Conservation (phyloP, 257 asterid genomes). For the Capsicum rhomboideum region DNA sequence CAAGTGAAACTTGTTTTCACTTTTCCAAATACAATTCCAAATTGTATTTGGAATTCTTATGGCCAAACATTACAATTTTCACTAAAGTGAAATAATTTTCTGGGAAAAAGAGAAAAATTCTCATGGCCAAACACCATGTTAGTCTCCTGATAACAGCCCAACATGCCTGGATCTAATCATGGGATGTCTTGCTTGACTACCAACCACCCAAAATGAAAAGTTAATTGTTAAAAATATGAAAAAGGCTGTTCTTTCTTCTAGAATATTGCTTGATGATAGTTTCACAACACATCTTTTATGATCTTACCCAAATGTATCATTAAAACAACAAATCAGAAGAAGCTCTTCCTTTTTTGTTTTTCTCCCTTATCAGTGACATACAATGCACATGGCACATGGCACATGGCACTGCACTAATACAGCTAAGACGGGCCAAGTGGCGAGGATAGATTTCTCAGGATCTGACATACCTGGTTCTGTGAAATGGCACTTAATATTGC, state of each 20-base stretch:
- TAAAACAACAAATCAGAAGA: neutral
- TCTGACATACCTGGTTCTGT: conserved; percentile 56
- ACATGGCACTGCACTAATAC: neutral
- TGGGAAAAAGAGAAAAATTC: no score
- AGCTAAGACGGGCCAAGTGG: conserved; percentile 1
- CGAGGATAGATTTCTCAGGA: neutral
- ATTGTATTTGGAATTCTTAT: no score
- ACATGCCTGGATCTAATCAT: neutral
- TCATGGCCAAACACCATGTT: no score
- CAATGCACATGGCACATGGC: neutral
- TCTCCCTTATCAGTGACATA: neutral
- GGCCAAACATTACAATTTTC: no score
- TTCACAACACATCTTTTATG: neutral
- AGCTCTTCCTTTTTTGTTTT: neutral
- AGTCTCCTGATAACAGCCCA: neutral
- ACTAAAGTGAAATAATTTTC: no score
- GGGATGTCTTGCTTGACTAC: neutral
- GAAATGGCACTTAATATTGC: conserved; percentile 68
- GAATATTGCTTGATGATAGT: neutral
- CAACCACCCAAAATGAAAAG: neutral
- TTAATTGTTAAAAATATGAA: neutral
- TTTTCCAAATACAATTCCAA: no score
- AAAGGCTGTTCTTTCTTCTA: neutral
- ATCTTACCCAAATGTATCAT: neutral
- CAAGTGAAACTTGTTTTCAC: no score